These are phyloP conservation scores for Dissophora ornata DNA, from an alignment of 192 early-diverging fungal genomes.

Conservation along the genomic window DNA sequence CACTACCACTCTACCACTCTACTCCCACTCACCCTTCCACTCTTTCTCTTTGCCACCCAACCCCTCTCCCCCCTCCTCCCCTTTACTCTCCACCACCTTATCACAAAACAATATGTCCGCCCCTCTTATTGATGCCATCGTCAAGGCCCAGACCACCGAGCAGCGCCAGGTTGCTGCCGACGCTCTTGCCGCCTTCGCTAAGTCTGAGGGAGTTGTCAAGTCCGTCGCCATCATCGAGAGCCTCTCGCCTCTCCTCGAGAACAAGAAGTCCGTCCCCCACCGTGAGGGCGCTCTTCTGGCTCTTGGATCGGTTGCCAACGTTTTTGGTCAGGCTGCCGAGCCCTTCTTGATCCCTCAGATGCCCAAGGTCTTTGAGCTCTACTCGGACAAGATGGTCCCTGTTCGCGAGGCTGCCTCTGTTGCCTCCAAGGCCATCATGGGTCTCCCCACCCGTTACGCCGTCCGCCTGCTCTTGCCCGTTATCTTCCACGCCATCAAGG, in stretches of 20 bases:
- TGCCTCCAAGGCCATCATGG: constrained; percentile 58
- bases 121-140: constrained; percentile 52
- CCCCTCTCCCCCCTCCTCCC: background rate
- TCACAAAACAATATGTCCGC: constrained; percentile 27
- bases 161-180: constrained; percentile 51
- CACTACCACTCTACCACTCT: background rate
- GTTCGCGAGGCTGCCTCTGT: constrained; percentile 58
- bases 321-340: constrained; percentile 70
- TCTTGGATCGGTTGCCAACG: constrained; percentile 65
- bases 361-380: constrained; percentile 69
- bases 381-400: constrained; percentile 66
- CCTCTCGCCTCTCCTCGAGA: constrained; percentile 66
- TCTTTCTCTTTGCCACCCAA: constrained; percentile 18
- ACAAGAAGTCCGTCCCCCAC: constrained; percentile 76
- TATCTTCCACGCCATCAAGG: constrained; percentile 69
- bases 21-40: constrained; percentile 24
- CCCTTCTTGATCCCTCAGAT: constrained; percentile 74
- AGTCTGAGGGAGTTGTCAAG: constrained; percentile 60
- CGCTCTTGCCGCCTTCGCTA: constrained; percentile 50
- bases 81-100: background rate
- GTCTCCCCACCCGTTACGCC: constrained; percentile 59
- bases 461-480: constrained; percentile 54
- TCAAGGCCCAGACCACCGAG: constrained; percentile 55
- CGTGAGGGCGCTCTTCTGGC: constrained; percentile 73
- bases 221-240: constrained; percentile 68